These are phyloP conservation scores for Saccharomycopsis sp. DNA, from an alignment of 805 yeast genomes.

Conservation along the genomic window DNA sequence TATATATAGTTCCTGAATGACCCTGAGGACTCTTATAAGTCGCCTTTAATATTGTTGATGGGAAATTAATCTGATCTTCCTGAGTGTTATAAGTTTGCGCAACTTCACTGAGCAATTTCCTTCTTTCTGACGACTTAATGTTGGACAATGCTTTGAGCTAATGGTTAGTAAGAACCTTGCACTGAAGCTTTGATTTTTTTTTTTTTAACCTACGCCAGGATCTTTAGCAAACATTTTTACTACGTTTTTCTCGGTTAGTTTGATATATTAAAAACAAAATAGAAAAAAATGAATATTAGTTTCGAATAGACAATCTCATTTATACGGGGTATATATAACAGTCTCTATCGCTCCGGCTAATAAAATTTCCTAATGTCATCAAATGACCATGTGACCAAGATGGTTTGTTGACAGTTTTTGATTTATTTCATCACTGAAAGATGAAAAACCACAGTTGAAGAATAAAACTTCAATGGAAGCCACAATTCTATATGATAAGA, in stretches of 20 bases:
- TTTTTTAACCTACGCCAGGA: constrained; percentile 32
- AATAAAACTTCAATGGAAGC: too few relatives aligned
- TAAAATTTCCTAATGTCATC: too few relatives aligned
- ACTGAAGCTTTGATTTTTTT: constrained; percentile 2
- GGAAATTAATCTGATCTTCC: constrained; percentile 25
- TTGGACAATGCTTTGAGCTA: constrained; percentile 69
- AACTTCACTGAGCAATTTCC: constrained; percentile 41
- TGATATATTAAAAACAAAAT: too few relatives aligned
- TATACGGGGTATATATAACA: too few relatives aligned
- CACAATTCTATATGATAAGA: constrained; percentile 7
- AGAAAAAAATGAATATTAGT: too few relatives aligned
- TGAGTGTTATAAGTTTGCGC: constrained; percentile 37
- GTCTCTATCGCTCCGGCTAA: too few relatives aligned
- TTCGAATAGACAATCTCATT: too few relatives aligned
- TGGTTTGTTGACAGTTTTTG: too few relatives aligned
- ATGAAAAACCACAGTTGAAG: too few relatives aligned
- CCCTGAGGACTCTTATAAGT: constrained; percentile 49
- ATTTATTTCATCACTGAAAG: too few relatives aligned
- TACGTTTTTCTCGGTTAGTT: too few relatives aligned
- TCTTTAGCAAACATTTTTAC: constrained; percentile 45
- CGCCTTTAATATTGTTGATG: constrained; percentile 45
- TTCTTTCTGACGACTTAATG: constrained; percentile 75
- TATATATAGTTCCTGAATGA: constrained; percentile 55
- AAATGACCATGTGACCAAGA: too few relatives aligned
- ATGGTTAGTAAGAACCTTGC: neutral